Evolutionary conservation across 176 grass and related monocot genomes (phyloP), one percentile per base, ranked within the genome.

Genomic region (Eragrostis nindensis): DNA sequence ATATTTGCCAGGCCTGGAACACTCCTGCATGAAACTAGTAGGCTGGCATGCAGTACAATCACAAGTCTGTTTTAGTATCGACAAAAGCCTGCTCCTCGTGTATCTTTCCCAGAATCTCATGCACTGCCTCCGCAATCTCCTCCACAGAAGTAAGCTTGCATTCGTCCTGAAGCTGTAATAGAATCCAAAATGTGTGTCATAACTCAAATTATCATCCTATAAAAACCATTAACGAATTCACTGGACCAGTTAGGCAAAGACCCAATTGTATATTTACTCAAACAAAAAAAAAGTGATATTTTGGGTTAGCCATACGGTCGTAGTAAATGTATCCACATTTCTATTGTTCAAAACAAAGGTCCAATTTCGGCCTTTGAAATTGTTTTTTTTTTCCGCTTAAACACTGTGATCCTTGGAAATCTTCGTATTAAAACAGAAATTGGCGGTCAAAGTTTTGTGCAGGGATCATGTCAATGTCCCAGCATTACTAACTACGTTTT

Each of bases 131-230:
- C 12, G 87, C 87, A 79, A 93, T 93, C 71, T 90, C 91, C 69
- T 93, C 84, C 50, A 85, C 77, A 71, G 87, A 87, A n/a, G 59
- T 70, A 21, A 93, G 40, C 57, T 90, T 86, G 83, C 77, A 93
- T 49, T 85, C 87, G 75, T 93, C 87, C 66, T 87, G 81, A n/a
- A 90, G 72, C 91, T 93, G 53, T 60, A 73, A 81, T 68, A 57
- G 56, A 46, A 73, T 67, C 39, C 60, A 74, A 66, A 26, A 53
- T 45, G 6, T 74, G 22, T 49, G 15, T 43, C 13, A 70, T 21
- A 64, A 41, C 32, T n/a, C 6, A 79, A 78, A 48, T 76, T 46
- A 45, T 6, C 27, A 21, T 56, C 60, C 29, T 36, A n/a, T 17
- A 55, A 52, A n/a, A 2, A 4, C 0, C 9, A 53, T 53, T 11